Conservation (phyloP, 2,329 filamentous ascomycete genomes). For the Clarireedia monteithiana region DNA sequence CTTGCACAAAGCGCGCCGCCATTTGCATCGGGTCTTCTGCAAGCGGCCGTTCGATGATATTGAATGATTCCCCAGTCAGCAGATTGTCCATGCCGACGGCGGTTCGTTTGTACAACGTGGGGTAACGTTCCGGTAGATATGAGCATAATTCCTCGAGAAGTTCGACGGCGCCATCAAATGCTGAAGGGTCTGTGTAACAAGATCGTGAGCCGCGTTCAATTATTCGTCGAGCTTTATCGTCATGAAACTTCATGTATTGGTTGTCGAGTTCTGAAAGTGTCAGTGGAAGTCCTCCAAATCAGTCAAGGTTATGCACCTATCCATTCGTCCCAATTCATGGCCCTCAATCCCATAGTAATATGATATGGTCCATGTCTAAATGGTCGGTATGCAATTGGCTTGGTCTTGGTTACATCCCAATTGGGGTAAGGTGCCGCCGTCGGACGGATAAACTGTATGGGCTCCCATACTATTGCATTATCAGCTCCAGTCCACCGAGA, state of each 20-base stretch:
- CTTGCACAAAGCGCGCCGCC: constrained; percentile 65
- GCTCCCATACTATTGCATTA: constrained; percentile 24
- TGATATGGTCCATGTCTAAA: constrained; percentile 29
- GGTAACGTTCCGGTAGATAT: constrained; percentile 71
- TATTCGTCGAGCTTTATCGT: constrained; percentile 62
- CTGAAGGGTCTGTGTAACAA: constrained; percentile 60
- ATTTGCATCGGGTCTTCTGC: constrained; percentile 73
- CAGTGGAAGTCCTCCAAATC: constrained; percentile 4
- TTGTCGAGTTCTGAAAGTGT: constrained; percentile 61
- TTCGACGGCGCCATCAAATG: constrained; percentile 65
- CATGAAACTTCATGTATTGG: constrained; percentile 65
- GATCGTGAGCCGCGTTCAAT: constrained; percentile 58
- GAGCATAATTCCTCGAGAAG: constrained; percentile 63
- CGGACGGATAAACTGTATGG: constrained; percentile 27
- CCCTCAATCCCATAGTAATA: constrained; percentile 30
- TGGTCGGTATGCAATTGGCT: constrained; percentile 29
- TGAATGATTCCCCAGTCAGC: constrained; percentile 63
- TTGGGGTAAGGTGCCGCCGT: constrained; percentile 21
- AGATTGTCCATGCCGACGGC: constrained; percentile 60
- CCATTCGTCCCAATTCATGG: constrained; percentile 31
- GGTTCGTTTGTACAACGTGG: constrained; percentile 58
- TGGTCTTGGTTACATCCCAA: constrained; percentile 27
- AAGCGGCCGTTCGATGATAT: constrained; percentile 56
- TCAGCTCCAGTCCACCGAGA: constrained; percentile 8
- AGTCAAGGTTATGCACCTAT: constrained; percentile 21